Percentiles rank a stretch among this genome's conserved stretches.
Conservation (phyloP, 139 green algal genomes). For the Nannochloris sp. region DNA sequence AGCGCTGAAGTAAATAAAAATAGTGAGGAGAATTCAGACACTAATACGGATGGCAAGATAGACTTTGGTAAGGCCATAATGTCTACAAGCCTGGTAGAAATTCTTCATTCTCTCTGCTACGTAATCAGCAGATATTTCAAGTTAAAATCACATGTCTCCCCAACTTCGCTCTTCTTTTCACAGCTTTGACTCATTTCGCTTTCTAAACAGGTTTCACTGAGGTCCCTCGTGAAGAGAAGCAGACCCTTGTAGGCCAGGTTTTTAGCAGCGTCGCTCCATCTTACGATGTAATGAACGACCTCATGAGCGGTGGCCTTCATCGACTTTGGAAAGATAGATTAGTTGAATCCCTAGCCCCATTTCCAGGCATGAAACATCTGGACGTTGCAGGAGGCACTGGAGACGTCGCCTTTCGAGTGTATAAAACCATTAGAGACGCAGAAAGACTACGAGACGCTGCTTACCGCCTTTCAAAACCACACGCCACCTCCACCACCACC, state of each 20-base stretch:
- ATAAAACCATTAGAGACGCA: slow-evolving; percentile 45
- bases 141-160: too few species aligned
- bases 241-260: slow-evolving; percentile 65
- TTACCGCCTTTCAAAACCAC: not conserved
- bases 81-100: too few species aligned
- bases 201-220: slow-evolving; percentile 46
- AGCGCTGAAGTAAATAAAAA: too few species aligned
- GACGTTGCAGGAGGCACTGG: slow-evolving; percentile 97
- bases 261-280: slow-evolving; percentile 83
- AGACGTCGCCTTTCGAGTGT: slow-evolving; percentile 81
- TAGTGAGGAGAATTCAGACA: too few species aligned
- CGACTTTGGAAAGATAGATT: slow-evolving; percentile 95
- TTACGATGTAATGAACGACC: slow-evolving; percentile 99
- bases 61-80: too few species aligned
- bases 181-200: not conserved
- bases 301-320: slow-evolving; percentile 96
- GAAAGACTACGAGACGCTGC: slow-evolving; percentile 26
- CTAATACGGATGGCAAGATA: too few species aligned
- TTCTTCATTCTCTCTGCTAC: too few species aligned
- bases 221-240: slow-evolving; percentile 43
- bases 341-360: slow-evolving; percentile 67
- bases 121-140: too few species aligned
- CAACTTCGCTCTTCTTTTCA: too few species aligned
- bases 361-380: slow-evolving; percentile 84
- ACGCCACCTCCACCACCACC: not conserved